phyloP scores from a whole-genome alignment of 169 alveolate genomes.

The Cryptosporidium ubiquitum region DNA sequence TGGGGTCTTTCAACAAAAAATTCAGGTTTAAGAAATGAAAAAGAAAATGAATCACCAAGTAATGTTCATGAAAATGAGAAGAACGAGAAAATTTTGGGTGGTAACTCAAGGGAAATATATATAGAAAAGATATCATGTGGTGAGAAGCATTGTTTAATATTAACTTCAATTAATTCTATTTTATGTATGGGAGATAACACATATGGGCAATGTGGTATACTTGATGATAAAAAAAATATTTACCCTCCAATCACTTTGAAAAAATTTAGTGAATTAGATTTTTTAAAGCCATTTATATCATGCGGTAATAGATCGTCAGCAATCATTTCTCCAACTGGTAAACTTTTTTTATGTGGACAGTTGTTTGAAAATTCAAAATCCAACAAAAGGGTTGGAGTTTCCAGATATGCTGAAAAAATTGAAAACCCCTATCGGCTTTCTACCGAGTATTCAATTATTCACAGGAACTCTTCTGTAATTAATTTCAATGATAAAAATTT shows the following conservation, averaged over 20 bases:
- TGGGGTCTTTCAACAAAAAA: conserved; percentile 53
- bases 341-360: conserved; percentile 56
- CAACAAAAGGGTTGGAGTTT: conserved; percentile 36
- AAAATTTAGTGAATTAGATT: conserved; percentile 31
- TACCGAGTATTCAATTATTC: conserved; percentile 46
- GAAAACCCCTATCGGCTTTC: conserved; percentile 8
- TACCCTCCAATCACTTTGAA: conserved; percentile 45
- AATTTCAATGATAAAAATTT: conserved; percentile 17
- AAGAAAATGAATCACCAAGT: neutral
- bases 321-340: conserved; percentile 60
- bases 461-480: conserved; percentile 31
- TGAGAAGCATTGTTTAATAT: conserved; percentile 55
- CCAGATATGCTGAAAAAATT: conserved; percentile 44
- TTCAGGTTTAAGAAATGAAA: neutral
- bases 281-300: conserved; percentile 39
- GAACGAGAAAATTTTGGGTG: neutral
- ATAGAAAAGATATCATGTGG: conserved; percentile 54
- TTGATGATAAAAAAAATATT: conserved; percentile 24
- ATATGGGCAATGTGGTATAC: conserved; percentile 65
- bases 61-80: neutral
- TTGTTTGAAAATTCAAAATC: conserved; percentile 4
- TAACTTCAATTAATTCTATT: conserved; percentile 37
- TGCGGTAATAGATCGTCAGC: conserved; percentile 62
- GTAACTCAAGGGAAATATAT: neutral
- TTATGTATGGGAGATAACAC: conserved; percentile 66